Base-by-base conservation (phyloP, 768 basidiomycete genomes). In the Mycena metata region DNA sequence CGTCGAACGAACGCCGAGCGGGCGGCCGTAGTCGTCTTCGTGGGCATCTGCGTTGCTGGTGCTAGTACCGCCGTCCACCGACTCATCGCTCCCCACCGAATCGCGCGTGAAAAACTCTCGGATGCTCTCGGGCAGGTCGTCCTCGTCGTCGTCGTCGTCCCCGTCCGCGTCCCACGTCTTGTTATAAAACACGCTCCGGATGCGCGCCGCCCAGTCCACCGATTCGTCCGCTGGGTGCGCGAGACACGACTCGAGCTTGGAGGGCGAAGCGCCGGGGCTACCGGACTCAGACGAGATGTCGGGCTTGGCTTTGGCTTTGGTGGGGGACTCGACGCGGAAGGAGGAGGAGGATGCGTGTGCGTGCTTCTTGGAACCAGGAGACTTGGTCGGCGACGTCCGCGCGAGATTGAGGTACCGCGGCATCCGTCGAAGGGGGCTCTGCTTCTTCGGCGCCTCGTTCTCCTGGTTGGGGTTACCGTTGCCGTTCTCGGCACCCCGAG, bases 51-150 rank as follows among this genome's bases (percentile, higher is more conserved):
- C 21, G 50, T 36, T 26, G 43, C 6, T 30, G 30, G 30, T 55
- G 61, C 45, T 54, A n/a, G n/a, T n/a, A n/a, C n/a, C n/a, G n/a
- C 43, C 13, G 36, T 17, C 45, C 35, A 36, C 17, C 24, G 51
- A 56, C 30, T 11, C 33, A 19, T 39, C 16, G 36, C 43, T 30
- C 16, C 36, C 59, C 3, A 39, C 26, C 45, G 70, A 71, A 39
- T 71, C 70, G 45, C 70, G 70, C 43, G 35, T 56, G 66, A 71
- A 71, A 16, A 71, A 23, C 41, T 71, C 50, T 39, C 70, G 70
- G 19, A 47, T 57, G 55, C 35, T 50, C 23, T 64, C 66, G 39
- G 42, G n/a, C 57, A 58, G 21, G 5, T 57, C 60, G 17, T 59
- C 60, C 33, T 30, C 30, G 3, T n/a, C n/a, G n/a, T 59, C 69